Percentiles rank a stretch among this genome's conserved stretches.
Evolutionary conservation across 352 stramenopile species (phyloP).

Genomic region (Phytophthora fragariae): DNA sequence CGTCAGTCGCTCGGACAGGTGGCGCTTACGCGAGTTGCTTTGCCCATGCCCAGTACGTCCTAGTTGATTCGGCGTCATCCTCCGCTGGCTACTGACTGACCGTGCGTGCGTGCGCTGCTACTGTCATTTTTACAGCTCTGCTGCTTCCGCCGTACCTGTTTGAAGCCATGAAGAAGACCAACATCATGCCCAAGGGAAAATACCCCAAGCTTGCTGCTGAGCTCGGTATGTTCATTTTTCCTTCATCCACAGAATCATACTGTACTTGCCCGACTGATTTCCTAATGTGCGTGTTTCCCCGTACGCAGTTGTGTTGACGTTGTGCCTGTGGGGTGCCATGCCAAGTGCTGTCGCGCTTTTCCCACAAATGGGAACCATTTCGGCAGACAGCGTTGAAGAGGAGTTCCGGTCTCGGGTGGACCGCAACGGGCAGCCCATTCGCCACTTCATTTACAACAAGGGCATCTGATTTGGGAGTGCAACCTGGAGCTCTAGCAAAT

Average conservation of each 20-base stretch:
- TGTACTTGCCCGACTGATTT: background rate
- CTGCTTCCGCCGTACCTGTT: conserved; percentile 85
- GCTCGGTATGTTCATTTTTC: conserved; percentile 52
- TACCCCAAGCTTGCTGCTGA: conserved; percentile 82
- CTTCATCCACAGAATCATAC: background rate
- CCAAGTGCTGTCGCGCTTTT: conserved; percentile 85
- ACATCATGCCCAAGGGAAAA: conserved; percentile 74
- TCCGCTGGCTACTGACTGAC: background rate
- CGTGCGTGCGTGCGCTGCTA: background rate
- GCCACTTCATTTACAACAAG: conserved; percentile 86
- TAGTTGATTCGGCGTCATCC: background rate
- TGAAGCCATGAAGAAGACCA: conserved; percentile 76
- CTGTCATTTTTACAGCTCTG: conserved; percentile 51
- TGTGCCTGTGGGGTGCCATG: conserved; percentile 83
- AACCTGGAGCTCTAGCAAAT: no score
- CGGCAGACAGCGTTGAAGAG: conserved; percentile 64
- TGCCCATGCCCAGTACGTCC: conserved; percentile 82
- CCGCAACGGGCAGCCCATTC: conserved; percentile 61
- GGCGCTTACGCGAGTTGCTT: conserved; percentile 76
- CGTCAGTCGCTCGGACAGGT: conserved; percentile 84
- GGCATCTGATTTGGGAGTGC: conserved; percentile 53
- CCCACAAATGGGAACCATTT: conserved; percentile 80
- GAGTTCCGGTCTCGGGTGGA: conserved; percentile 70
- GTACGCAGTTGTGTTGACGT: conserved; percentile 64
- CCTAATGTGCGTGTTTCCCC: conserved; percentile 3